These are phyloP conservation scores for Decorospora gaudefroyi DNA, from an alignment of 2,329 filamentous ascomycete genomes.

Conservation along the genomic window DNA sequence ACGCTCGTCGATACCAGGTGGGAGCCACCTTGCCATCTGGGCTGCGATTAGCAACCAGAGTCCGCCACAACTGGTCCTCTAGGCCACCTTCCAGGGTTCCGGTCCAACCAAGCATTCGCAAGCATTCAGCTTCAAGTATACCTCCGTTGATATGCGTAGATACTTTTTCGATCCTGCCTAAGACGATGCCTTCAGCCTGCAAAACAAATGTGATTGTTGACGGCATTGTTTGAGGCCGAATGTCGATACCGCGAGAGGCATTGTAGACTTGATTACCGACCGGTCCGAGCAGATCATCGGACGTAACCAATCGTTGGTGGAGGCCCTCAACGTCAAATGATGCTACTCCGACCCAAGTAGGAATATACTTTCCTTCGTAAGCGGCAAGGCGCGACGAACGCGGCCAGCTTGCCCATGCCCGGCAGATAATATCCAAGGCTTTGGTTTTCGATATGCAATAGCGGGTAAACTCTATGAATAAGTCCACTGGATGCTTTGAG, in stretches of 20 bases:
- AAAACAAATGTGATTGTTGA: not conserved
- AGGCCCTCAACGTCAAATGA: not conserved
- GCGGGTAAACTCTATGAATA: conserved; percentile 39
- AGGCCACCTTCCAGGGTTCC: not conserved
- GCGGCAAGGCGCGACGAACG: not conserved
- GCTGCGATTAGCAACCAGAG: conserved; percentile 13
- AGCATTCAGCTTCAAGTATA: conserved; percentile 6
- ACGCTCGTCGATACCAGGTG: conserved; percentile 20
- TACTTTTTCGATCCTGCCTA: conserved; percentile 18
- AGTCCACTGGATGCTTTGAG: not conserved
- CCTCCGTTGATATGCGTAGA: conserved; percentile 1
- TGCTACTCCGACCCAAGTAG: conserved; percentile 4
- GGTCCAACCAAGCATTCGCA: conserved; percentile 1
- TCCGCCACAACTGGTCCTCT: conserved; percentile 15
- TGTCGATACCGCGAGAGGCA: not conserved
- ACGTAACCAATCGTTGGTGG: not conserved
- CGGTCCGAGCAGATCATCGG: not conserved
- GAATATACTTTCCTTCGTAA: not conserved
- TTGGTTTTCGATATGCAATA: conserved; percentile 12
- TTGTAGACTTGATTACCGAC: not conserved
- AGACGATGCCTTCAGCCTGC: conserved; percentile 33
- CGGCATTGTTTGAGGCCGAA: not conserved
- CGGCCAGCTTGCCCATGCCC: conserved; percentile 41
- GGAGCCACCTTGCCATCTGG: conserved; percentile 10
- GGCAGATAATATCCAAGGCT: conserved; percentile 45